Conservation (phyloP, 106 monocot genomes). For the Dendrobium chrysotoxum region DNA sequence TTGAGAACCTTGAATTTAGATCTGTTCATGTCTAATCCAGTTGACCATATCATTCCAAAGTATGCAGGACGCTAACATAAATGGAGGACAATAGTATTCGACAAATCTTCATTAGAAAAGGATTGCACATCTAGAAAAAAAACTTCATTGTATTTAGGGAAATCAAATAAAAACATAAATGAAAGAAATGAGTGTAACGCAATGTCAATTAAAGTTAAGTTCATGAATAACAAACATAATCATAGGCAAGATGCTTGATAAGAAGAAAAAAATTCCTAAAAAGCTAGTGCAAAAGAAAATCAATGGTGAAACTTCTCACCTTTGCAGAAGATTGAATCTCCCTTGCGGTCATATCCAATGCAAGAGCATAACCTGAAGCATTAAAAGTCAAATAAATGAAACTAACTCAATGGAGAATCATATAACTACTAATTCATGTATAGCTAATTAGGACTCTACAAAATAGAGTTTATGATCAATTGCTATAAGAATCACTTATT, state of each 20-base stretch:
- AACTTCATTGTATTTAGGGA: neutral
- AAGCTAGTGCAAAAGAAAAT: neutral
- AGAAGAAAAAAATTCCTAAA: neutral
- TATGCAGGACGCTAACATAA: neutral
- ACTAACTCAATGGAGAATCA: neutral
- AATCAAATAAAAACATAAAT: neutral
- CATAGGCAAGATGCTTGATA: neutral
- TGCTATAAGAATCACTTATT: neutral
- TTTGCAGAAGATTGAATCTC: conserved; percentile 91
- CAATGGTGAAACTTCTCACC: conserved; percentile 27
- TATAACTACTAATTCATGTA: neutral
- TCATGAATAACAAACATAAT: neutral
- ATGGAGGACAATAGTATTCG: neutral
- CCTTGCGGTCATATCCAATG: conserved; percentile 97
- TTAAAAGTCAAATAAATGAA: neutral
- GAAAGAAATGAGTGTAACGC: neutral
- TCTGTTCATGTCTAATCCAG: neutral
- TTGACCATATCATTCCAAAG: neutral
- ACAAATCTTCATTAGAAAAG: neutral
- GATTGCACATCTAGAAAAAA: neutral
- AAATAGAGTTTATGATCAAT: neutral
- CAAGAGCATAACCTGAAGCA: conserved; percentile 82
- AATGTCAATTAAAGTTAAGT: neutral
- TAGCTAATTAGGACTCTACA: neutral
- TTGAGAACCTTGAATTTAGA: neutral